Conservation (phyloP, 2,329 filamentous ascomycete genomes). For the Penicillium sumatraense region DNA sequence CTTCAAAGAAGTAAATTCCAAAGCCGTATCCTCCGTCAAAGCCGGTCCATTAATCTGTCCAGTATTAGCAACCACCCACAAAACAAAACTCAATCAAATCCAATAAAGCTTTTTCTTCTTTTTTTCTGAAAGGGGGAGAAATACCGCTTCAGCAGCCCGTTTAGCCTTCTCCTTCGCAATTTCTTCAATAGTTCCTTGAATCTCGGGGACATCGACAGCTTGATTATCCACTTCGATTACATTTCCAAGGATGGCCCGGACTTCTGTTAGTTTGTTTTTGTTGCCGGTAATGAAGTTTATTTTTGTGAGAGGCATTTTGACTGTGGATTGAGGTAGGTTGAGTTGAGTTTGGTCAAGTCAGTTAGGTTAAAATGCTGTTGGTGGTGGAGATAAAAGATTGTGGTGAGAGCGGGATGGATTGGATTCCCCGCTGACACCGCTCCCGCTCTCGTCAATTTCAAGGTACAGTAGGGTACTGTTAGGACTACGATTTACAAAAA, state of each 20-base stretch:
- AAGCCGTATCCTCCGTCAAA: constrained; percentile 91
- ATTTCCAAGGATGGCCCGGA: constrained; percentile 80
- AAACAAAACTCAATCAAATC: neutral
- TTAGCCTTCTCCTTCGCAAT: constrained; percentile 87
- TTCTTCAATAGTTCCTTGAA: constrained; percentile 91
- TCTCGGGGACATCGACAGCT: constrained; percentile 79
- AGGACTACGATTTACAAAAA: too few relatives aligned
- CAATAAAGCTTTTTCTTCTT: neutral
- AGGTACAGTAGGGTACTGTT: too few relatives aligned
- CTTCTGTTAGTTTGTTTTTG: constrained; percentile 88
- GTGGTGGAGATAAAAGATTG: too few relatives aligned
- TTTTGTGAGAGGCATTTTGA: constrained; percentile 54
- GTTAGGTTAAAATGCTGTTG: too few relatives aligned
- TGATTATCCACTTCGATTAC: constrained; percentile 74
- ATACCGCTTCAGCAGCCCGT: constrained; percentile 76
- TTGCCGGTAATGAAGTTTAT: constrained; percentile 98
- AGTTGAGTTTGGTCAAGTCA: too few relatives aligned
- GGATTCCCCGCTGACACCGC: too few relatives aligned
- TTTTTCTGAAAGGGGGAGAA: constrained; percentile 22
- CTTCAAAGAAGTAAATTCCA: constrained; percentile 88
- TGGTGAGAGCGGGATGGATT: too few relatives aligned
- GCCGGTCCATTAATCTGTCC: constrained; percentile 79
- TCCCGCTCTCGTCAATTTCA: too few relatives aligned
- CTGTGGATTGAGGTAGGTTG: too few relatives aligned
- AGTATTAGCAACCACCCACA: too few relatives aligned